Conservation (phyloP, 805 yeast genomes). For the Torulaspora gathmanii region DNA sequence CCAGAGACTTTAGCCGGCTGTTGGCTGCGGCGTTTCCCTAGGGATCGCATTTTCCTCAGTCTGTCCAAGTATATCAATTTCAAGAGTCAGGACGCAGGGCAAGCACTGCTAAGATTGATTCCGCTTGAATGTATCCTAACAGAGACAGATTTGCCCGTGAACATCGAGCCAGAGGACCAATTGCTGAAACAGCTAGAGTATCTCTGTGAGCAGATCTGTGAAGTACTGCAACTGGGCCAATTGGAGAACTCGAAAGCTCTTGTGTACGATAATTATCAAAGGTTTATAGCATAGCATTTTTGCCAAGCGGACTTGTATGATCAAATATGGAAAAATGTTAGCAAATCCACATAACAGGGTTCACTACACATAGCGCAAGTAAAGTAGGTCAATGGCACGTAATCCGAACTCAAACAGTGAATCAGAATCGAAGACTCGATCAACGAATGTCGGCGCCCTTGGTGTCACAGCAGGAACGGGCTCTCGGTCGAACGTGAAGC, state of each 20-base stretch:
- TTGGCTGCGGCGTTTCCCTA: slow-evolving; percentile 29
- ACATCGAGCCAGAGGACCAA: slow-evolving; percentile 11
- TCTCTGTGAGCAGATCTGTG: slow-evolving; percentile 11
- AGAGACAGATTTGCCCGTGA: slow-evolving; percentile 49
- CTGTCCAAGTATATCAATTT: slow-evolving; percentile 32
- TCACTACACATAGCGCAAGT: background rate
- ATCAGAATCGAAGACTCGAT: slow-evolving; percentile 26
- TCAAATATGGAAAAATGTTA: background rate
- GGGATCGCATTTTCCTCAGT: slow-evolving; percentile 30
- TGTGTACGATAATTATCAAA: slow-evolving; percentile 18
- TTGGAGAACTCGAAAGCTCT: slow-evolving; percentile 8
- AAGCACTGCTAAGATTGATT: slow-evolving; percentile 30
- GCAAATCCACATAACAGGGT: background rate
- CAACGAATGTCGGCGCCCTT: slow-evolving; percentile 10
- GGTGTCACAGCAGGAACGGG: slow-evolving; percentile 39
- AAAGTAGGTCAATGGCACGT: slow-evolving; percentile 21
- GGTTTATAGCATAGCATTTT: slow-evolving; percentile 11
- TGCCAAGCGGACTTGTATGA: background rate
- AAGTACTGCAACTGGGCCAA: slow-evolving; percentile 6
- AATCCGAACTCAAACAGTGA: slow-evolving; percentile 29
- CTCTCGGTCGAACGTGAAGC: slow-evolving; percentile 44
- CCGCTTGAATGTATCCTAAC: slow-evolving; percentile 41
- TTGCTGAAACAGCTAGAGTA: slow-evolving; percentile 14
- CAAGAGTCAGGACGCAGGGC: slow-evolving; percentile 29
- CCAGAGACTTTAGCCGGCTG: slow-evolving; percentile 56